These are phyloP conservation scores for Psilocybe mexicana DNA, from an alignment of 1,284 basidiomycete species.

Conservation along the genomic window DNA sequence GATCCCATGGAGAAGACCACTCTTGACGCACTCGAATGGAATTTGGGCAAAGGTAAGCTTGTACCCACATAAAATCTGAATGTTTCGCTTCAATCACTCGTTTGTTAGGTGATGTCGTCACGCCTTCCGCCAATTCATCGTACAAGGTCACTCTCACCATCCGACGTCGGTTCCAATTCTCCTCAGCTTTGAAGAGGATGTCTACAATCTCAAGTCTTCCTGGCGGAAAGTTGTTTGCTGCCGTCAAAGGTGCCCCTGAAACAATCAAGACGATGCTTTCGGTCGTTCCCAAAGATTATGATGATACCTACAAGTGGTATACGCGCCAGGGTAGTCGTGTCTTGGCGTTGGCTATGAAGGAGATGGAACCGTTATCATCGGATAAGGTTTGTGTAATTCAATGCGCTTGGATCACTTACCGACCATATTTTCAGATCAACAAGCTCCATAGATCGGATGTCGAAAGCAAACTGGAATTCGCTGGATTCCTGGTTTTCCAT, in stretches of 20 bases:
- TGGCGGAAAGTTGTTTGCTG: conserved; percentile 56
- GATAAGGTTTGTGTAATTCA: conserved; percentile 57
- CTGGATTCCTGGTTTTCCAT: conserved; percentile 94
- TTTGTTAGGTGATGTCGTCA: conserved; percentile 61
- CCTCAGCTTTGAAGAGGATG: conserved; percentile 94
- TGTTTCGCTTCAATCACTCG: neutral
- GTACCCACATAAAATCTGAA: too few species aligned
- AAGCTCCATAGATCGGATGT: conserved; percentile 78
- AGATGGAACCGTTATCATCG: conserved; percentile 64
- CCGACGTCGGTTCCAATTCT: conserved; percentile 93
- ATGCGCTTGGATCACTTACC: neutral
- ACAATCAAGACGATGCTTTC: conserved; percentile 88
- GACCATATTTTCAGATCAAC: conserved; percentile 63
- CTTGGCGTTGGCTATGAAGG: conserved; percentile 85
- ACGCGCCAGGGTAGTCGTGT: conserved; percentile 91
- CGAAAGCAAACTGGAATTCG: conserved; percentile 78
- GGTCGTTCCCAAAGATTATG: conserved; percentile 75
- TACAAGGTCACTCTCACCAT: conserved; percentile 71
- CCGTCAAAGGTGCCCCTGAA: conserved; percentile 95
- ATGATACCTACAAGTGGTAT: conserved; percentile 92
- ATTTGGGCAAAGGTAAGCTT: conserved; percentile 68
- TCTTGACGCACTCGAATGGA: conserved; percentile 90
- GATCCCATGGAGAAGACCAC: conserved; percentile 99
- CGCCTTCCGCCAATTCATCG: conserved; percentile 56
- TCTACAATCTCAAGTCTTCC: conserved; percentile 82